A percentile compares a stretch with the other conserved stretches of the same genome.
Evolutionary conservation across 257 asterid species (phyloP).

Genomic region (Solanum chiquidenum): DNA sequence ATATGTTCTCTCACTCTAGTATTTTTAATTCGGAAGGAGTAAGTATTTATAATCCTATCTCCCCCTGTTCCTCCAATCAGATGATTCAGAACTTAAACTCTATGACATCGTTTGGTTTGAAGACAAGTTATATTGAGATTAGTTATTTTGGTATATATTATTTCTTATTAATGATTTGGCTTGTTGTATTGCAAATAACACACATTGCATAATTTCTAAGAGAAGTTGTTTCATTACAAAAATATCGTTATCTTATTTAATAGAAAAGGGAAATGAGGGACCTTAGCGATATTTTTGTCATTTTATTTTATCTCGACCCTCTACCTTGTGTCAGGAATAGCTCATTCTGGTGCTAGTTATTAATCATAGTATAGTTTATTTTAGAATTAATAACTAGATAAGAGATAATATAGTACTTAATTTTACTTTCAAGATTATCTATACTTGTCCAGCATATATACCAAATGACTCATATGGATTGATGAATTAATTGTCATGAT

Average conservation of each 20-base stretch:
- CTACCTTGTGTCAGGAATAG: neutral
- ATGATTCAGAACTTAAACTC: neutral
- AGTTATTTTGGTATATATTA: neutral
- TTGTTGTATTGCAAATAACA: neutral
- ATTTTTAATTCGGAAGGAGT: neutral
- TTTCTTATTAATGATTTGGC: neutral
- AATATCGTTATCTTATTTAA: neutral
- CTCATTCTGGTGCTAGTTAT: neutral
- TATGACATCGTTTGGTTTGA: neutral
- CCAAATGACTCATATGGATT: too few species aligned
- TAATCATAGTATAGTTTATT: neutral
- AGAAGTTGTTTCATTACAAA: neutral
- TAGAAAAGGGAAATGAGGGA: neutral
- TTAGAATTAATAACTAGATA: too few species aligned
- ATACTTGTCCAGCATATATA: too few species aligned
- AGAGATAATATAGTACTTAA: too few species aligned
- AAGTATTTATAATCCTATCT: neutral
- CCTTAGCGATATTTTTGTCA: neutral
- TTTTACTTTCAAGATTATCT: too few species aligned
- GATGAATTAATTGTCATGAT: too few species aligned
- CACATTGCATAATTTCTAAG: neutral
- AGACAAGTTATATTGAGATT: neutral
- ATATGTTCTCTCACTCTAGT: neutral
- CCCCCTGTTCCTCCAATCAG: fast-evolving
- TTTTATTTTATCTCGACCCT: neutral